Conservation (phyloP, 345 rosid genomes). For the Lumnitzera racemosa region DNA sequence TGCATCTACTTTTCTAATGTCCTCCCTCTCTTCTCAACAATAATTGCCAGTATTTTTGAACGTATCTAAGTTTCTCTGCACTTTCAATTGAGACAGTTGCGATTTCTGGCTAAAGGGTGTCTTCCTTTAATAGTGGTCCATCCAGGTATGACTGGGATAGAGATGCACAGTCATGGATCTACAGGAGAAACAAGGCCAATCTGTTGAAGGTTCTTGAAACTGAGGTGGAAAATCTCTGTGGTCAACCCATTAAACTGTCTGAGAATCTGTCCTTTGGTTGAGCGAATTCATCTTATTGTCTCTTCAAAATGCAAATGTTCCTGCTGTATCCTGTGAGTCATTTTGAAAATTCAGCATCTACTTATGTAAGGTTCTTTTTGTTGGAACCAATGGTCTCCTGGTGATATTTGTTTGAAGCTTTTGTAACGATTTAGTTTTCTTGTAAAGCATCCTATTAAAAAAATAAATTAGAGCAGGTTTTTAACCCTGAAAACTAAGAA, state of each 20-base stretch:
- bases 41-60: too few relatives aligned
- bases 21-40: too few relatives aligned
- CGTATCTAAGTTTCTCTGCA: neutral
- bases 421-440: too few relatives aligned
- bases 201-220: slow-evolving; percentile 51
- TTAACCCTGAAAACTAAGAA: too few relatives aligned
- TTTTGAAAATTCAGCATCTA: too few relatives aligned
- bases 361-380: too few relatives aligned
- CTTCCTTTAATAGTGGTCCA: slow-evolving; percentile 54
- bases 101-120: neutral
- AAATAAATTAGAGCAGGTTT: too few relatives aligned
- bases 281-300: neutral
- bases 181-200: slow-evolving; percentile 62
- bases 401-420: too few relatives aligned
- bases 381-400: too few relatives aligned
- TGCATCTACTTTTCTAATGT: too few relatives aligned
- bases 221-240: slow-evolving; percentile 63
- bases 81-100: neutral
- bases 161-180: slow-evolving; percentile 61
- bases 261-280: slow-evolving; percentile 9
- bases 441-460: too few relatives aligned
- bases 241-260: slow-evolving; percentile 59
- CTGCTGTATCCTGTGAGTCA: neutral
- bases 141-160: slow-evolving; percentile 86
- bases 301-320: neutral